phyloP scores from a whole-genome alignment of 2,329 filamentous ascomycete species.

The Verticillium isaacii region DNA sequence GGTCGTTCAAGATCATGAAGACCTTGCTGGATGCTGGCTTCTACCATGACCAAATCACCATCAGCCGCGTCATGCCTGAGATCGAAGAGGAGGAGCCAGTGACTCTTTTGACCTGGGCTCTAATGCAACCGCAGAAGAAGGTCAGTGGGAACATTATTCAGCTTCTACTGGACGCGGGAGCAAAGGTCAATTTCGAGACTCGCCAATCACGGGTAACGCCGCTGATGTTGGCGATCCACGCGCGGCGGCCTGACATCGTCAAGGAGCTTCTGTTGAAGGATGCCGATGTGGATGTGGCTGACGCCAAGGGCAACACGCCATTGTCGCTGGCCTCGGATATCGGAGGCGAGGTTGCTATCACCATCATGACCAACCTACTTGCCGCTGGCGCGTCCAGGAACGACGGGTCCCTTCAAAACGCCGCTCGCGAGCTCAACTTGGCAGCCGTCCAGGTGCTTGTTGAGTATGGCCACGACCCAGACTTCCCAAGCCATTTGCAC shows the following conservation, averaged over 20 bases:
- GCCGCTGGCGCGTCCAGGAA: conserved; percentile 52
- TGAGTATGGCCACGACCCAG: conserved; percentile 55
- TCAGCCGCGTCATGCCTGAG: conserved; percentile 36
- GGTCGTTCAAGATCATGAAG: conserved; percentile 46
- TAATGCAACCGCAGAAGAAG: conserved; percentile 58
- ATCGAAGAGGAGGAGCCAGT: conserved; percentile 48
- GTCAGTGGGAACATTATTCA: conserved; percentile 55
- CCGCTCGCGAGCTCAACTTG: conserved; percentile 54
- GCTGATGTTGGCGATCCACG: conserved; percentile 54
- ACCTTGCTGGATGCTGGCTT: conserved; percentile 52
- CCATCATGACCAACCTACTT: conserved; percentile 51
- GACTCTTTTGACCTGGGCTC: conserved; percentile 55
- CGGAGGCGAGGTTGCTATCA: conserved; percentile 46
- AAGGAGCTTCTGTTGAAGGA: conserved; percentile 51
- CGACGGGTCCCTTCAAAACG: conserved; percentile 64
- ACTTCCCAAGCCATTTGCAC: conserved; percentile 60
- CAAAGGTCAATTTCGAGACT: conserved; percentile 54
- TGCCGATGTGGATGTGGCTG: conserved; percentile 54
- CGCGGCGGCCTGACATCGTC: conserved; percentile 52
- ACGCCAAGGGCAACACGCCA: conserved; percentile 53
- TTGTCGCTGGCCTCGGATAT: conserved; percentile 55
- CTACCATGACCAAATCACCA: conserved; percentile 52
- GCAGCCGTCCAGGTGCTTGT: conserved; percentile 52
- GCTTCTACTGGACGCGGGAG: conserved; percentile 47
- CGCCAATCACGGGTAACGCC: conserved; percentile 48